Evolutionary conservation across 345 rosid species (phyloP).

Genomic region (Citrus maxima): DNA sequence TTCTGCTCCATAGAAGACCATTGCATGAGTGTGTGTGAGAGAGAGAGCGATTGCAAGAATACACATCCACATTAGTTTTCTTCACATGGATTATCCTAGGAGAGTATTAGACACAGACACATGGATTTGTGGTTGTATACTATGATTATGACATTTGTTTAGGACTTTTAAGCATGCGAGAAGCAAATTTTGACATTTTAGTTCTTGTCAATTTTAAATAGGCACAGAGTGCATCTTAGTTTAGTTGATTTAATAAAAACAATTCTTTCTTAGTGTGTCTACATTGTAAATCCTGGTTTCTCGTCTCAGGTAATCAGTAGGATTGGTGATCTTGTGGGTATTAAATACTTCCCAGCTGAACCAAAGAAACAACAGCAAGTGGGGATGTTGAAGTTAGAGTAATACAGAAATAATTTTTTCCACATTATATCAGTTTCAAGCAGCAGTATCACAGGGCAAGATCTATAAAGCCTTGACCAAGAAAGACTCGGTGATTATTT

Average conservation of each 20-base stretch:
- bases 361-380: slow-evolving; percentile 50
- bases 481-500: background rate
- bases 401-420: background rate
- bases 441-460: background rate
- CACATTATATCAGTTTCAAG: background rate
- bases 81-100: background rate
- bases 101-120: background rate
- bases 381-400: slow-evolving; percentile 32
- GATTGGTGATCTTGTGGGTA: slow-evolving; percentile 78
- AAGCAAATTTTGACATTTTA: background rate
- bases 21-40: background rate
- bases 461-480: background rate
- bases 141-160: background rate
- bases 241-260: background rate
- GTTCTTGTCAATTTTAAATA: background rate
- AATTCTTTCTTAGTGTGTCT: background rate
- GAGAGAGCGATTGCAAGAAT: background rate
- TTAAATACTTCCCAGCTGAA: slow-evolving; percentile 82
- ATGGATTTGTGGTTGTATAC: background rate
- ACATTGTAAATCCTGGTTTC: background rate
- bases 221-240: background rate
- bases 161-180: background rate
- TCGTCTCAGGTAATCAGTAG: slow-evolving; percentile 60
- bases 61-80: background rate
- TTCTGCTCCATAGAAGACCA: background rate